phyloP scores from a whole-genome alignment of 352 stramenopile species.

The Hyaloperonospora arabidopsidis region DNA sequence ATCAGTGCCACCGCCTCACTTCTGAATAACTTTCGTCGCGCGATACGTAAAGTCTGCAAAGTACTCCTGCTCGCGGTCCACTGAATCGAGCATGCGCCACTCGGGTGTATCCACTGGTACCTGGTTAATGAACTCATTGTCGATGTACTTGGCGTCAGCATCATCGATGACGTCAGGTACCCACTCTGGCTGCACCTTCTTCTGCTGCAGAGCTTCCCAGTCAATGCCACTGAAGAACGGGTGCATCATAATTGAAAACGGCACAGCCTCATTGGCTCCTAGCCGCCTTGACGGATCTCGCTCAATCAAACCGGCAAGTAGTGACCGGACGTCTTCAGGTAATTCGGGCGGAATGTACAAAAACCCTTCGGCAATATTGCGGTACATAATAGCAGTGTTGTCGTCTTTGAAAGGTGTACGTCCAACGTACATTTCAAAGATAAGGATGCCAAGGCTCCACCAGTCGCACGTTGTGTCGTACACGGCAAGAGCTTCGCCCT shows the following conservation, averaged over 20 bases:
- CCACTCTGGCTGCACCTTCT: slow-evolving; percentile 75
- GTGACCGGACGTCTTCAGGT: slow-evolving; percentile 60
- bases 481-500: slow-evolving; percentile 27
- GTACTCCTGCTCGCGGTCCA: slow-evolving; percentile 78
- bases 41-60: slow-evolving; percentile 84
- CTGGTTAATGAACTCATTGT: slow-evolving; percentile 85
- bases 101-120: slow-evolving; percentile 81
- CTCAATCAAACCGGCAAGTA: slow-evolving; percentile 72
- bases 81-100: slow-evolving; percentile 85
- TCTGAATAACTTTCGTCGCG: slow-evolving; percentile 63
- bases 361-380: slow-evolving; percentile 81
- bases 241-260: slow-evolving; percentile 85
- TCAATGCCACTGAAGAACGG: slow-evolving; percentile 84
- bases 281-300: slow-evolving; percentile 68
- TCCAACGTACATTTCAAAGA: slow-evolving; percentile 88
- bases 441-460: slow-evolving; percentile 86
- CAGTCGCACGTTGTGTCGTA: slow-evolving; percentile 85
- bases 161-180: slow-evolving; percentile 76
- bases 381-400: slow-evolving; percentile 89
- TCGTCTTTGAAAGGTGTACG: slow-evolving; percentile 89
- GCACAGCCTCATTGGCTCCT: slow-evolving; percentile 63
- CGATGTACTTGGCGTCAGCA: slow-evolving; percentile 79
- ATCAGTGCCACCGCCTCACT: slow-evolving; percentile 23
- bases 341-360: slow-evolving; percentile 76
- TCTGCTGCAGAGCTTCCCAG: slow-evolving; percentile 78